Conservation (phyloP, 2,329 filamentous ascomycete species). For the Alternaria sp. region DNA sequence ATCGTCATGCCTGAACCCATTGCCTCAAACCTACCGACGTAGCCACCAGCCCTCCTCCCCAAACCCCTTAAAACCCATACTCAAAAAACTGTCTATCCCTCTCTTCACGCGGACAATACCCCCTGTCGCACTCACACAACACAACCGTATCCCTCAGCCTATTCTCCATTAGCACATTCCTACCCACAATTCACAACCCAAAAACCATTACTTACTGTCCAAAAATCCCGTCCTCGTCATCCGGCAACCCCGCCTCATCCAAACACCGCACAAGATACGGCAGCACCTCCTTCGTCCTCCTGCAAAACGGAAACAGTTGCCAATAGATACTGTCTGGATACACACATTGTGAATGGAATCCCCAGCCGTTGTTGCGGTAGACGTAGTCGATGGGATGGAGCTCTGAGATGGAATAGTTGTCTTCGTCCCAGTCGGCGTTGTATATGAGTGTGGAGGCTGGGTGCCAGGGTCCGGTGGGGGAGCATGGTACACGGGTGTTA, state of each 20-base stretch:
- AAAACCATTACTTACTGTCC: too few species aligned
- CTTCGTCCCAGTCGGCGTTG: background rate
- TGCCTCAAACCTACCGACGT: background rate
- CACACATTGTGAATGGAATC: too few species aligned
- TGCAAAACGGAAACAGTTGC: background rate
- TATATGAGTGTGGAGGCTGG: background rate
- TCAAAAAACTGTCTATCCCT: too few species aligned
- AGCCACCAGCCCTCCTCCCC: background rate
- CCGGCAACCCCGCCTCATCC: background rate
- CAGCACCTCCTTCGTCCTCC: background rate
- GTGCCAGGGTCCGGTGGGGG: too few species aligned
- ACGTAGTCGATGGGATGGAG: background rate
- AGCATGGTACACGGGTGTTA: too few species aligned
- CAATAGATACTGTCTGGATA: too few species aligned
- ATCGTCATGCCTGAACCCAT: background rate
- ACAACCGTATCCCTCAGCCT: background rate
- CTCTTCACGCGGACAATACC: background rate
- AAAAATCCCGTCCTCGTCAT: too few species aligned
- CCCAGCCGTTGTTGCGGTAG: background rate
- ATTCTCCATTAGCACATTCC: background rate
- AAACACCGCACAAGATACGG: background rate
- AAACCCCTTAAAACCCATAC: too few species aligned
- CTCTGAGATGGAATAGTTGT: too few species aligned
- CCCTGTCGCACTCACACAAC: background rate
- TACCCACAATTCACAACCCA: too few species aligned